These are phyloP conservation scores for Crucibulum laeve DNA, from an alignment of 768 basidiomycete genomes.

Conservation along the genomic window DNA sequence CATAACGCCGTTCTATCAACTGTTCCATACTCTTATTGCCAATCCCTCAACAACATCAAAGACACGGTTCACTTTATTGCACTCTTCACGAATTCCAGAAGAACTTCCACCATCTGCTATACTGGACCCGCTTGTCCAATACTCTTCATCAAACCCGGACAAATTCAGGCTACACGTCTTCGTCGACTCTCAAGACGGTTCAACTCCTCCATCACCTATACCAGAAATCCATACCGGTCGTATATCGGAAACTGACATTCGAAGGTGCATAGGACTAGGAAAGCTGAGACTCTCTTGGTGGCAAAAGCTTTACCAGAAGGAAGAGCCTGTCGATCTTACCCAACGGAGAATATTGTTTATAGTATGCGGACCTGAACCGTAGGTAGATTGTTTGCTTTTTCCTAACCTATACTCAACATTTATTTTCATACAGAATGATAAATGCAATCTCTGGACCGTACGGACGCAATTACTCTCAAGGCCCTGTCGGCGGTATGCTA, in stretches of 20 bases:
- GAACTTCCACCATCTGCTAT: constrained; percentile 70
- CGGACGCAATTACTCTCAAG: constrained; percentile 74
- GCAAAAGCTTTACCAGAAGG: constrained; percentile 22
- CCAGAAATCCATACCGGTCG: constrained; percentile 40
- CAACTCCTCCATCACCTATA: constrained; percentile 11
- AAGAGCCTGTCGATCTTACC: constrained; percentile 11
- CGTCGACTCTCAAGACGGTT: constrained; percentile 46
- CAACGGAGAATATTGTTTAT: constrained; percentile 54
- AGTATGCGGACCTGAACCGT: constrained; percentile 86
- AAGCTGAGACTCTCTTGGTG: constrained; percentile 26
- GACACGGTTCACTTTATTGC: constrained; percentile 69
- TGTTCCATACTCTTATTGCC: constrained; percentile 54
- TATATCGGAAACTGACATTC: constrained; percentile 48
- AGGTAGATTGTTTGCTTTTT: constrained; percentile 20
- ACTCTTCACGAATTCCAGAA: constrained; percentile 55
- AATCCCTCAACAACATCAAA: constrained; percentile 19
- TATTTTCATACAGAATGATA: constrained; percentile 60
- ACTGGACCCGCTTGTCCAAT: constrained; percentile 44
- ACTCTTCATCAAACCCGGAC: constrained; percentile 49
- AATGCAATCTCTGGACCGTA: constrained; percentile 70
- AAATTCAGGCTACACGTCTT: constrained; percentile 56
- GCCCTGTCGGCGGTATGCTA: constrained; percentile 61
- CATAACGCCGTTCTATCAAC: constrained; percentile 80
- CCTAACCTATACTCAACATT: background rate
- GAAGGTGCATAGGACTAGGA: constrained; percentile 30